Base-by-base conservation (phyloP, 805 yeast genomes). In the Suhomyces canberraensis region DNA sequence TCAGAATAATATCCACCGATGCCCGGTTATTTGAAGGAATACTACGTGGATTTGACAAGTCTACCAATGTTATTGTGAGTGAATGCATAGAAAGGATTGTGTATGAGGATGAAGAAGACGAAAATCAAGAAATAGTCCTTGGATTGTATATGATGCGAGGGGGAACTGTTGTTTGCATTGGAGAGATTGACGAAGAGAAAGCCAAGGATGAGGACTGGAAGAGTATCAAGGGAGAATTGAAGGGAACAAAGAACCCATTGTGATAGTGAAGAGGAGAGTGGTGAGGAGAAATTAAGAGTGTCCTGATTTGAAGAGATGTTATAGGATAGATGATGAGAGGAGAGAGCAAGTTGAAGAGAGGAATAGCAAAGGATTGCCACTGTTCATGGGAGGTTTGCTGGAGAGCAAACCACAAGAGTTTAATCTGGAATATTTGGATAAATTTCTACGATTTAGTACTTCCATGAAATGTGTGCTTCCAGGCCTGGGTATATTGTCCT, bases 11-110 rank as follows among this genome's bases (percentile, higher is more conserved):
- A 30, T 76, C 82, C 3, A 65, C 79, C 5, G 82, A 77, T 45
- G 84, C 82, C 8, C 61, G 76, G 33, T 64, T 71, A 35, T 65
- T 74, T 29, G 71, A 66, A 47, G 74, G 74, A 3, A 54, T 50
- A 15, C 59, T 68, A 16, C 61, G 60, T 45, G 88, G 90, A 5
- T 82, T 66, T 48, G 91, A 84, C 54, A 76, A 78, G 44, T 66
- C 76, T 30, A 75, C 84, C 16, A 84, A 84, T 50, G 50, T 84
- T 24, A 64, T 82, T 26, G 57, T 83, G 27, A 60, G 76, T 3
- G 58, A 68, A 27, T 70, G 82, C 13, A 54, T 61, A 15, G 84
- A 80, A 50, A 56, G 81, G 32, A 52, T 77, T 13, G 65, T 79
- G 29, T 66, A 64, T 35, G 52, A 53, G 0, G 69, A 65, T n/a